Base-by-base conservation (phyloP, 2,329 filamentous ascomycete species). In the Celoporthe dispersa region DNA sequence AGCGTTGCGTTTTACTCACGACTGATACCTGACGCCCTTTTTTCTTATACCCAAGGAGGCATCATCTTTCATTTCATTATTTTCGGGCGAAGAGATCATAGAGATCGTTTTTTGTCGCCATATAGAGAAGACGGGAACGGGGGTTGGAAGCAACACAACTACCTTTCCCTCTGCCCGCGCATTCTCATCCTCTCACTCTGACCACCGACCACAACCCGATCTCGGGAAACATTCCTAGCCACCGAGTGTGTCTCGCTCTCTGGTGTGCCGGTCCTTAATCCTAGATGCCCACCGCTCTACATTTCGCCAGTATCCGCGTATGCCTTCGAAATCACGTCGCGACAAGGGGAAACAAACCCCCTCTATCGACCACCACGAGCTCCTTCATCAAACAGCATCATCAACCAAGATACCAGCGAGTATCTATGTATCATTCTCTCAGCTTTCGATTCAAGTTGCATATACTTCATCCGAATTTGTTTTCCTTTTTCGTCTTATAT, bases 361-460 rank as follows among this genome's bases (percentile, higher is more conserved):
- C 35, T 37, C n/a, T 16, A 22, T 59, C 53, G 25, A n/a, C 51
- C 35, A 41, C 14, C n/a, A 14, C 35, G n/a, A 31, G 33, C 7
- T 33, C 3, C 33, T 28, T 19, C 25, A 28, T 44, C 48, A 66
- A n/a, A 37, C 51, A 53, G 9, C 48, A 66, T 25, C 14, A 39
- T 35, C 39, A 37, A 31, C 14, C 51, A 39, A 37, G 14, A 55
- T 51, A 67, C 48, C 67, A 64, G 65, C 60, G 44, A 67, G 63
- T 63, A 51, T 64, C 67, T 59, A 37, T 55, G 60, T 66, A 59
- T 33, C 28, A 39, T 64, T 35, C 31, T 28, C 65, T 61, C 55
- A 55, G 35, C 31, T 64, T 71, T 71, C 70, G n/a, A 68, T 70
- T 70, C 69, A 51, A 62, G 64, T 67, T 71, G 67, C 70, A 71